Conservation (phyloP, 768 basidiomycete genomes). For the Amanita rimosa region DNA sequence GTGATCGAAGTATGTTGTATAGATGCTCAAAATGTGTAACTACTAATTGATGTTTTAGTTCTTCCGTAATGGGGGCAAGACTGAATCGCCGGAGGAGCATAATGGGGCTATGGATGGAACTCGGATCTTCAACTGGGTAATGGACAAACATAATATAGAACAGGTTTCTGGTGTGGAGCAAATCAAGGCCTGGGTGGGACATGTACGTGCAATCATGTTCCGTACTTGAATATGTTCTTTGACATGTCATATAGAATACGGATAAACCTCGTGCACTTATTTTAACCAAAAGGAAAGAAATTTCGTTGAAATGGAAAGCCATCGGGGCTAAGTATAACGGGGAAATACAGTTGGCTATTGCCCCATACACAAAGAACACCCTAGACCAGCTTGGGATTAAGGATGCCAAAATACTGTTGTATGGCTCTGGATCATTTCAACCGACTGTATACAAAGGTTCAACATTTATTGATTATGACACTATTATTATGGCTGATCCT, state of each 20-base stretch:
- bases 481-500: too few species aligned
- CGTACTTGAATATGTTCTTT: not conserved
- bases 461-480: too few species aligned
- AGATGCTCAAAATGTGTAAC: too few species aligned
- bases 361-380: too few species aligned
- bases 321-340: constrained; percentile 43
- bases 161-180: constrained; percentile 44
- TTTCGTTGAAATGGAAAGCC: constrained; percentile 72
- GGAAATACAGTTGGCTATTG: too few species aligned
- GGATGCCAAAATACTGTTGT: too few species aligned
- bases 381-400: too few species aligned
- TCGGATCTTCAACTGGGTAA: constrained; percentile 67
- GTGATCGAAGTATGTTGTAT: constrained; percentile 61
- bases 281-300: constrained; percentile 63
- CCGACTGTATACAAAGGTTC: too few species aligned
- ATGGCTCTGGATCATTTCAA: too few species aligned
- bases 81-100: constrained; percentile 25
- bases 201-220: constrained; percentile 32
- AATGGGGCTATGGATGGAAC: constrained; percentile 63
- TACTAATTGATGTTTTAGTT: constrained; percentile 28
- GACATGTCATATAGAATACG: constrained; percentile 13
- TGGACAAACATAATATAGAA: constrained; percentile 63
- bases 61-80: constrained; percentile 64
- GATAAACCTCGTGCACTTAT: constrained; percentile 49
- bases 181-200: constrained; percentile 53